Conservation (phyloP, 2,329 filamentous ascomycete genomes). For the Nothomitra cinnamomea region DNA sequence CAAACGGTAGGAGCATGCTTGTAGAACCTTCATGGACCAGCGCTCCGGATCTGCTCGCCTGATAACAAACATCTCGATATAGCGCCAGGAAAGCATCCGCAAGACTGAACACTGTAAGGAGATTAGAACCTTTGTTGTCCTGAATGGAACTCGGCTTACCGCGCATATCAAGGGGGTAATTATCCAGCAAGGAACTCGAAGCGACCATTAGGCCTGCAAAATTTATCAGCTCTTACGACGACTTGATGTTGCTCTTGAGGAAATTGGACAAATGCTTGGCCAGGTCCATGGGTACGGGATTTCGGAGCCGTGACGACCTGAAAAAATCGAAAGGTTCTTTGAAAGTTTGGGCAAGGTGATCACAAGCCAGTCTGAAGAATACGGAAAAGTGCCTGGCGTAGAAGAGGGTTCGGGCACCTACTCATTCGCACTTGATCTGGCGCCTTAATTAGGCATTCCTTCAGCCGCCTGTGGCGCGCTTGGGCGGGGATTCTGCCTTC, state of each 20-base stretch:
- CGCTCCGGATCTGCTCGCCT: slow-evolving; percentile 9
- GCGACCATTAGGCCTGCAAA: slow-evolving; percentile 14
- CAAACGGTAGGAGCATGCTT: slow-evolving; percentile 10
- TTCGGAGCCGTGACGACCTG: background rate
- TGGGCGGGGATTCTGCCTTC: background rate
- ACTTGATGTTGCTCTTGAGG: background rate
- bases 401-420: background rate
- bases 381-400: background rate
- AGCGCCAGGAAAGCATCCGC: slow-evolving; percentile 9
- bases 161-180: slow-evolving; percentile 13
- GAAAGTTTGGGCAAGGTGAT: background rate
- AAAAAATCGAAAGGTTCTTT: background rate
- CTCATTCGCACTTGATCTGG: background rate
- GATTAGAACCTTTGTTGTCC: background rate
- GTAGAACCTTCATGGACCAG: slow-evolving; percentile 10
- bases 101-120: slow-evolving; percentile 8
- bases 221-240: slow-evolving; percentile 11
- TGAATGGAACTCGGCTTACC: slow-evolving; percentile 7
- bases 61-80: slow-evolving; percentile 11
- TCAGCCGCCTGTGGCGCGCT: too few relatives aligned
- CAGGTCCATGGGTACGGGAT: background rate
- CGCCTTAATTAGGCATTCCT: background rate
- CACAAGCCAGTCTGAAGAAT: background rate
- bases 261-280: background rate
- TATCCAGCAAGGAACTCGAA: slow-evolving; percentile 15